A percentile compares a stretch with the other conserved stretches of the same genome.
Evolutionary conservation across 495 filamentous ascomycete genomes (phyloP).

Genomic region (Aspergillus avenaceus): DNA sequence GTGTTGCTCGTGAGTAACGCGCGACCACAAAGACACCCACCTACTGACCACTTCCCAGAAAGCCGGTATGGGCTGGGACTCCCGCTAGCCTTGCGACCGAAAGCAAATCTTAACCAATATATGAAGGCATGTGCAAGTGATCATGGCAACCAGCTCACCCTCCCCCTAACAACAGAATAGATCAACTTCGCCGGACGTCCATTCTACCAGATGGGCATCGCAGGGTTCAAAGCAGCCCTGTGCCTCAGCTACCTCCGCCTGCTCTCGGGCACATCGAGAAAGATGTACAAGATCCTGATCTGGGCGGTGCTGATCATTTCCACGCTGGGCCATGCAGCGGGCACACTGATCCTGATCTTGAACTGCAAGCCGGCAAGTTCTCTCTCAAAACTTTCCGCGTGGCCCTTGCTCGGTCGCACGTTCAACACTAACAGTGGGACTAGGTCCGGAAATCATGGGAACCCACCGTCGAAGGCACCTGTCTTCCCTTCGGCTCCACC

Average conservation of each 20-base stretch:
- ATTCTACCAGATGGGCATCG: conserved; percentile 56
- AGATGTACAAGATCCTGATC: conserved; percentile 41
- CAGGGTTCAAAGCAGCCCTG: conserved; percentile 57
- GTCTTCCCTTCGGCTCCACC: conserved; percentile 46
- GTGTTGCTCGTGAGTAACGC: conserved; percentile 48
- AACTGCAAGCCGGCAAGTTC: conserved; percentile 46
- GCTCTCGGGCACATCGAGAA: conserved; percentile 43
- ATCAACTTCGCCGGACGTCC: conserved; percentile 55
- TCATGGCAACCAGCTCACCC: too few species aligned
- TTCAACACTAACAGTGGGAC: neutral
- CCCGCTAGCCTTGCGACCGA: conserved; percentile 36
- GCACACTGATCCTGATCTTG: conserved; percentile 47
- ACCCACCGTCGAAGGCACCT: conserved; percentile 30
- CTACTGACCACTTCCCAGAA: too few species aligned
- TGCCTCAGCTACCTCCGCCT: conserved; percentile 54
- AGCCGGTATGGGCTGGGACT: conserved; percentile 50
- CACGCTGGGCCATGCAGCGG: conserved; percentile 45
- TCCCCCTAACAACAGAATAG: too few species aligned
- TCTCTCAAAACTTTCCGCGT: neutral
- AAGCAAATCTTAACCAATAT: conserved; percentile 34
- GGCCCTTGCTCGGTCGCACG: neutral
- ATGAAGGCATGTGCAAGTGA: conserved; percentile 22
- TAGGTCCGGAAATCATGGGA: conserved; percentile 49
- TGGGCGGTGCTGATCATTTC: conserved; percentile 41
- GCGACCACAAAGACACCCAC: too few species aligned